Base-by-base conservation (phyloP, 176 grass and related monocot genomes). In the Echinochloa phyllopogon region DNA sequence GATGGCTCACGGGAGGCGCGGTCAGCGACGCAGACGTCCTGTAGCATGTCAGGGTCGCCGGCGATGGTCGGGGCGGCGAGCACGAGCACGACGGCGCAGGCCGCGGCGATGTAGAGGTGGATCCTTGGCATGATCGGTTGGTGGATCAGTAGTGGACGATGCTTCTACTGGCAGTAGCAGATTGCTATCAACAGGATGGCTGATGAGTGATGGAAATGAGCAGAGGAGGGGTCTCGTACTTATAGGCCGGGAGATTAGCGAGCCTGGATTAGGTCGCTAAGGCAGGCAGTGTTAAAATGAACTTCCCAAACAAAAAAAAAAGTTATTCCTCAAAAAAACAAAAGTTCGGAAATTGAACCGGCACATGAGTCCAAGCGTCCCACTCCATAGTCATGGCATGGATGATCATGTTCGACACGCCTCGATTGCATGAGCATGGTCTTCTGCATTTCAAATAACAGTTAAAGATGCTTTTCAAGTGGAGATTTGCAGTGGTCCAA, bases 21-120 rank as follows among this genome's bases (percentile, higher is more conserved):
- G 70, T 96, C 94, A 0, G 91, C 90, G 55, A 95, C 90, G 76
- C 93, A 95, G 69, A 95, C 43, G 55, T 95, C 93, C 61, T 95
- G 93, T 55, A 96, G 94, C 86, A 87, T 74, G 77, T 96, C 94
- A 9, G 94, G 81, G 38, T 96, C 94, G 51, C 66, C 69, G 36
- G 80, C 85, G n/a, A 91, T 23, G 3, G 85, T 63, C 1, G 80
- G 75, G 2, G 24, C 60, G 1, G 37, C 75, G 33, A 91, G 85
- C 9, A 20, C 68, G 9, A 87, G 7, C 51, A 78, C 37, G 65
- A 84, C 60, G 69, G 76, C 36, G 52, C 78, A 82, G 38, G 75
- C 73, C 3, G 82, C 69, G 68, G 51, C n/a, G 23, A 87, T 29
- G 12, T 62, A 65, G 59, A 83, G 75, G 14, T 88, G 81, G 11